Evolutionary conservation across 1,139 yeast genomes (phyloP), one percentile per base, ranked within the genome.

Genomic region (Geotrichum citri-aurantii): DNA sequence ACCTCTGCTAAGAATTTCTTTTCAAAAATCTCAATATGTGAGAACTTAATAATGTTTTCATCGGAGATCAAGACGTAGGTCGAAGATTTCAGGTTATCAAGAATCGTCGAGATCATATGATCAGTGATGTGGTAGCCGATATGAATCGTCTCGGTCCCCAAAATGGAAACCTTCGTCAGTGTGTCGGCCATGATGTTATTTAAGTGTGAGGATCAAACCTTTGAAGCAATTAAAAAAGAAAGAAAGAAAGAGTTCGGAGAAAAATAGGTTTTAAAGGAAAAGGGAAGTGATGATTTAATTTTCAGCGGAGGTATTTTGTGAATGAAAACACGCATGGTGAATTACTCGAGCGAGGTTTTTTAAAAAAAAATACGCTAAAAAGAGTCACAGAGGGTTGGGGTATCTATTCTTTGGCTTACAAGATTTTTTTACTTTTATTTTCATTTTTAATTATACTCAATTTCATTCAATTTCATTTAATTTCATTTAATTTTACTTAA

Each of bases 11-110:
- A 65, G 69, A 80, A 81, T 27, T 68, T 68, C 17, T 66, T 60
- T 47, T 72, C 70, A 59, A 81, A 74, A 8, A 70, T 66, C 24
- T 73, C 74, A 55, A 81, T 75, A 65, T 91, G 91, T 29, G 83
- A 83, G 40, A 89, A 83, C 65, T 81, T 77, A 52, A 82, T 85
- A 72, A 93, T 81, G 73, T 93, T 90, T 29, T 87, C 76, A 73
- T 95, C 99, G 48, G 97, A 90, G 65, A 93, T 81, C 63, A 95
- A 78, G 60, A 91, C 97, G 76, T 93, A 95, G 17, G 98, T 92
- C 5, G 98, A 90, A 7, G 97, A 88, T 55, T 84, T 81, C 68
- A 86, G 79, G 52, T 79, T 79, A 21, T 75, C 67, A 48, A 91
- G 77, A 56, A 87, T 81, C 65, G 89, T 89, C 26, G 79, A 73